phyloP scores from a whole-genome alignment of 2,329 filamentous ascomycete genomes.

The Beauveria brongniartii region DNA sequence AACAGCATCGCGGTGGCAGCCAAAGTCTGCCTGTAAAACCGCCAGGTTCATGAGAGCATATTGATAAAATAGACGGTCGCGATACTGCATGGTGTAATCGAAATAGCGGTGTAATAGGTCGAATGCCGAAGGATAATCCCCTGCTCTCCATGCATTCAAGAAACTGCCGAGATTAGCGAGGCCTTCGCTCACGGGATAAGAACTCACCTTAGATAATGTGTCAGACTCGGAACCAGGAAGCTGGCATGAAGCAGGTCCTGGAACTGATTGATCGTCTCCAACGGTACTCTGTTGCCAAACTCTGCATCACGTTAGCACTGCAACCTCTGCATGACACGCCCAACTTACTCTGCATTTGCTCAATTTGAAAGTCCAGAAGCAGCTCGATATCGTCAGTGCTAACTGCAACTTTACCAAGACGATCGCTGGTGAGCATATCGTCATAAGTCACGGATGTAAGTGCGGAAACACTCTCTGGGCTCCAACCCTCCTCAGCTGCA shows the following conservation, averaged over 20 bases:
- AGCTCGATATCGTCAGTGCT: constrained; percentile 75
- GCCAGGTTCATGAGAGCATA: constrained; percentile 91
- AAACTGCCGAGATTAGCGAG: constrained; percentile 46
- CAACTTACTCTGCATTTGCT: constrained; percentile 68
- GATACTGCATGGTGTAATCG: constrained; percentile 86
- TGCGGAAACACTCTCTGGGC: constrained; percentile 32
- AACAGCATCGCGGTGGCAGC: constrained; percentile 82
- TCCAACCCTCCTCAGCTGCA: constrained; percentile 45
- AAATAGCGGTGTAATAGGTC: constrained; percentile 92
- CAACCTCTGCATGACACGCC: background rate
- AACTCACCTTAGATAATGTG: constrained; percentile 62
- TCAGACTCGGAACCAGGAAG: constrained; percentile 60
- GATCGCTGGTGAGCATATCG: constrained; percentile 40
- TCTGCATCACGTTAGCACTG: constrained; percentile 36
- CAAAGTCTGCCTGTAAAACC: constrained; percentile 90
- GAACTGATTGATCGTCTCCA: constrained; percentile 64
- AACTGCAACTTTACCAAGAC: constrained; percentile 37
- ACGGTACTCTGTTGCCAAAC: constrained; percentile 69
- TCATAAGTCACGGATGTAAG: constrained; percentile 43
- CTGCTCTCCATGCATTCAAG: constrained; percentile 84
- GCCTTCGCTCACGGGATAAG: background rate
- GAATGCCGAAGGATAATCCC: constrained; percentile 83
- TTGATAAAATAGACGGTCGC: constrained; percentile 81
- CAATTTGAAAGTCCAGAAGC: constrained; percentile 80
- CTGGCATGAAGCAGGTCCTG: constrained; percentile 59